phyloP scores from a whole-genome alignment of 1,284 basidiomycete species.

The Laetiporus sulphureus region DNA sequence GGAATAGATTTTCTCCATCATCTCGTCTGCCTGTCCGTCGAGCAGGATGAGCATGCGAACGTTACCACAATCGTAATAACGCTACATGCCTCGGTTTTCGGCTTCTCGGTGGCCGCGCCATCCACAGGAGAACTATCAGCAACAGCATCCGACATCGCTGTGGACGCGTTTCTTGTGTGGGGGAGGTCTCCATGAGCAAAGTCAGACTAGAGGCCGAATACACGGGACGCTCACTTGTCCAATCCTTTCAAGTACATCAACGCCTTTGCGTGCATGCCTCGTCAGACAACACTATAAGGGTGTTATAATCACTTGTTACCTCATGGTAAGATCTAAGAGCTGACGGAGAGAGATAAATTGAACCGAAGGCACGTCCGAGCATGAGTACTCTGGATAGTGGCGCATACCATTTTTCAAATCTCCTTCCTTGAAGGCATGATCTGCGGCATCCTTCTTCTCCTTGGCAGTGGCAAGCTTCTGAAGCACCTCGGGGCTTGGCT shows the following conservation, averaged over 20 bases:
- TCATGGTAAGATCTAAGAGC: constrained; percentile 61
- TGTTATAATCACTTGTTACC: constrained; percentile 29
- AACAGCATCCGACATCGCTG: no score
- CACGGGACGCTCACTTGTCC: constrained; percentile 48
- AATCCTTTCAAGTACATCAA: constrained; percentile 65
- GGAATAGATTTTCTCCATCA: constrained; percentile 73
- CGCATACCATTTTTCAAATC: constrained; percentile 54
- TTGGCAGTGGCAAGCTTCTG: constrained; percentile 55
- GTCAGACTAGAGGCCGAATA: background rate
- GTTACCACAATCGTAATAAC: background rate
- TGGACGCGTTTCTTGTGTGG: no score
- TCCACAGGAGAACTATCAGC: constrained; percentile 8
- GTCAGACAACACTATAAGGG: background rate
- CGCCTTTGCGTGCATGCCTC: constrained; percentile 33
- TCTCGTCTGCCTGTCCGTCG: constrained; percentile 50
- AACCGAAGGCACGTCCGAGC: background rate
- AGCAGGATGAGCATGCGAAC: background rate
- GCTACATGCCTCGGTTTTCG: constrained; percentile 29
- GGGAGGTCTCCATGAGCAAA: no score
- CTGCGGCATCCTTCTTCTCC: constrained; percentile 67
- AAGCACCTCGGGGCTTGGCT: constrained; percentile 23
- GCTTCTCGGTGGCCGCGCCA: constrained; percentile 22
- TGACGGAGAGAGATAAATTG: constrained; percentile 20
- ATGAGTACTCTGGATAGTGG: background rate
- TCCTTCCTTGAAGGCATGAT: constrained; percentile 66